Base-by-base conservation (phyloP, 164 flowering plant genomes). In the Vitis riparia region DNA sequence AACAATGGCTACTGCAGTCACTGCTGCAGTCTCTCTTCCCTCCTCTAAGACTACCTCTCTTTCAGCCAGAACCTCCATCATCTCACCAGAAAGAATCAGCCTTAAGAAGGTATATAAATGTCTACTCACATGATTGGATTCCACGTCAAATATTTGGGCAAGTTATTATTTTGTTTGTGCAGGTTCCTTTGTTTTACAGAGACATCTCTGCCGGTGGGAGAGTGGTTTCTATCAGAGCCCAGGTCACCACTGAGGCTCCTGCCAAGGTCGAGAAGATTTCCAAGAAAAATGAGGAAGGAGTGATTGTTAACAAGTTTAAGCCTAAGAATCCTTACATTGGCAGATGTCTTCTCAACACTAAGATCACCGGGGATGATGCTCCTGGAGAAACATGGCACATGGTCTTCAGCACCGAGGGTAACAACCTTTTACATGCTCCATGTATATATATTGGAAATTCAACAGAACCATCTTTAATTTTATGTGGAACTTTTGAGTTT, bases 301-400 rank as follows among this genome's bases (percentile, higher is more conserved):
- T 95, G 19, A 69, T 93, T 32, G 88, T 88, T 8, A 95, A 95
- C 88, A 95, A 84, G 78, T 95, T 50, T 86, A 91, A 70, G 80
- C 99, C 99, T 12, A 95, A 90, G 83, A 63, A 83, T 1, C 99
- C 99, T 62, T 95, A 89, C 79, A 67, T 67, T 71, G 97, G 98
- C 4, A 82, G 86, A 65, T 89, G 94, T 77, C 93, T 95, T 71
- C 90, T 95, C 57, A 95, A 93, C 87, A 89, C 94, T 59, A 93
- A 83, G 89, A 87, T 95, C 82, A 95, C 99, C 9, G 99, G 94
- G 5, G 99, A 95, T 66, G 97, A 91, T 80, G 98, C 99, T 15
- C 99, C 99, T 9, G 99, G 99, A 52, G 99, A 95, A 69, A 95
- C 99, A 17, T 93, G 98, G 99, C 99, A 93, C 83, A 95, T 95